These are phyloP conservation scores for Galeopsis tetrahit DNA, from an alignment of 257 asterid species.

Conservation along the genomic window DNA sequence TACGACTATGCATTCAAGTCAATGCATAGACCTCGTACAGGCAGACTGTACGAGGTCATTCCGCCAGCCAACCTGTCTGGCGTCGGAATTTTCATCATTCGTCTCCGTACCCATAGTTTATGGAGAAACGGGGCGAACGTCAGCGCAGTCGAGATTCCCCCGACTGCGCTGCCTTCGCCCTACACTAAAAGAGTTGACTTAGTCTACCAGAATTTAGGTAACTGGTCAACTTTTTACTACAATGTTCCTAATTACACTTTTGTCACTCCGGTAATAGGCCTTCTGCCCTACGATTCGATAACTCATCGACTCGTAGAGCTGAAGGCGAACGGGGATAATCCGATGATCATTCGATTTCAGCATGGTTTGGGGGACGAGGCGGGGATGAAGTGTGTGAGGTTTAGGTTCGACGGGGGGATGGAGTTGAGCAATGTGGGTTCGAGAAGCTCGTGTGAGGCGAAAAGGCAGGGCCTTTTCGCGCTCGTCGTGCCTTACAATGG, in stretches of 20 bases:
- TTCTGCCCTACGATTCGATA: constrained; percentile 50
- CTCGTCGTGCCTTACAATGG: no score
- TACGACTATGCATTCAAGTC: constrained; percentile 47
- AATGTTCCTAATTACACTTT: constrained; percentile 55
- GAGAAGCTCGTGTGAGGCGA: constrained; percentile 44
- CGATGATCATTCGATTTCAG: constrained; percentile 55
- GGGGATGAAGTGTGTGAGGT: constrained; percentile 53
- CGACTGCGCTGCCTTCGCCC: constrained; percentile 51
- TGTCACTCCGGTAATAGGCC: constrained; percentile 74
- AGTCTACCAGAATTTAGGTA: constrained; percentile 68
- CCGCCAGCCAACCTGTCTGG: constrained; percentile 66
- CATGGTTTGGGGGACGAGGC: constrained; percentile 22
- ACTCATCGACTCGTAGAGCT: constrained; percentile 43
- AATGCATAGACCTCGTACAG: constrained; percentile 46
- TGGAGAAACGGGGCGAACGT: constrained; percentile 56
- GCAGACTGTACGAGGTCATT: constrained; percentile 52
- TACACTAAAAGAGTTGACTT: constrained; percentile 63
- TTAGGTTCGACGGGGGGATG: constrained; percentile 47
- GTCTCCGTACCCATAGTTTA: constrained; percentile 52
- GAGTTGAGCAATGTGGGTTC: constrained; percentile 53
- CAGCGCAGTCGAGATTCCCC: constrained; percentile 55
- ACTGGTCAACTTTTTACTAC: constrained; percentile 64
- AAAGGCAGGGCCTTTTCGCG: constrained; percentile 68
- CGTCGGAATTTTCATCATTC: constrained; percentile 47
- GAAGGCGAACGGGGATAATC: constrained; percentile 28